These are phyloP conservation scores for Fraxinus sp. DNA, from an alignment of 305 asterid species.

Conservation along the genomic window DNA sequence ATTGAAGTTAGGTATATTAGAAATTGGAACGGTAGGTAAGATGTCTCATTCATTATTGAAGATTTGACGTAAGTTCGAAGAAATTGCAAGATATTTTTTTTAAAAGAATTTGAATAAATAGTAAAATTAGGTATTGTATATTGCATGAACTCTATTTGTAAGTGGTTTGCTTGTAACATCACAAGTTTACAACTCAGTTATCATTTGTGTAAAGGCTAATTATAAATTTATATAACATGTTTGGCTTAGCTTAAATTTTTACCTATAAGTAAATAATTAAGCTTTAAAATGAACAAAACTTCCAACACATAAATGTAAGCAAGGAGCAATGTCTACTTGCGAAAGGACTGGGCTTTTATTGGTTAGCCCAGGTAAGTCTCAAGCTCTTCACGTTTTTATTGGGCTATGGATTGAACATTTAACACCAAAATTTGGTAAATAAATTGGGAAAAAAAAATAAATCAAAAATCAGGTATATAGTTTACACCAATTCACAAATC, in stretches of 20 bases:
- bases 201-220: neutral
- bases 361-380: no score
- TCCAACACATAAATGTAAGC: no score
- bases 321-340: no score
- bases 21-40: constrained; percentile 23
- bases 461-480: no score
- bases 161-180: neutral
- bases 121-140: neutral
- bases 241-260: neutral
- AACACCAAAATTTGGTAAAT: no score
- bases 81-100: neutral
- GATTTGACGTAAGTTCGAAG: neutral
- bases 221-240: neutral
- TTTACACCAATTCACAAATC: no score
- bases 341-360: no score
- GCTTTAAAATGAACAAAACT: neutral
- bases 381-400: no score
- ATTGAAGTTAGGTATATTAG: neutral
- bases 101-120: neutral
- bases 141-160: neutral
- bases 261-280: neutral
- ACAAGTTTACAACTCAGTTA: neutral
- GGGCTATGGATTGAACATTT: no score
- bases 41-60: constrained; percentile 29
- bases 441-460: no score